Evolutionary conservation across 352 stramenopile species (phyloP).

Genomic region (Phytophthora boehmeriae): DNA sequence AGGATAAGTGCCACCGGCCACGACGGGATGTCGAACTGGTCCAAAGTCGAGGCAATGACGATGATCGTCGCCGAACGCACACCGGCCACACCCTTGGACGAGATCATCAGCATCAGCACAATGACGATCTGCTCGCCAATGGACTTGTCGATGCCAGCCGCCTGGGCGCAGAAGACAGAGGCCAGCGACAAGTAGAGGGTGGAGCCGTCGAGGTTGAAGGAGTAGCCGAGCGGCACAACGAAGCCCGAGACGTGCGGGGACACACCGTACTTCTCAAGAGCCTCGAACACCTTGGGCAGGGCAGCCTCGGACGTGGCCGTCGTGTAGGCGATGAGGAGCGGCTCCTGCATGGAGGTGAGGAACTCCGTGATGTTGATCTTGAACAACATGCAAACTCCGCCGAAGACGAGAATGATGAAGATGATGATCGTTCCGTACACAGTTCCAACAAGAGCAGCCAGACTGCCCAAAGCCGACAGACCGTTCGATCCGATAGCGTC

Average conservation of each 20-base stretch:
- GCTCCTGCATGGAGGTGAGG: constrained; percentile 53
- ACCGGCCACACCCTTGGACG: constrained; percentile 58
- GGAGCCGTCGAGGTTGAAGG: constrained; percentile 67
- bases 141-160: constrained; percentile 46
- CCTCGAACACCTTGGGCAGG: constrained; percentile 68
- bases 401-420: constrained; percentile 60
- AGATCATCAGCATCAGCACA: constrained; percentile 65
- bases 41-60: constrained; percentile 51
- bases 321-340: constrained; percentile 65
- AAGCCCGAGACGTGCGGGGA: constrained; percentile 55
- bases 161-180: constrained; percentile 62
- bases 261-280: constrained; percentile 57
- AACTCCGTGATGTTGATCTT: constrained; percentile 56
- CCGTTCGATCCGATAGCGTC: constrained; percentile 59
- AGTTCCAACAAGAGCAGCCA: constrained; percentile 48
- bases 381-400: constrained; percentile 43
- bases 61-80: constrained; percentile 55
- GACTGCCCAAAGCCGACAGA: constrained; percentile 38
- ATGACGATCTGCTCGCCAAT: constrained; percentile 67
- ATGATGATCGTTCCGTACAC: constrained; percentile 55
- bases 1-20: constrained; percentile 66
- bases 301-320: constrained; percentile 60
- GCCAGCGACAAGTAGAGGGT: constrained; percentile 58
- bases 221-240: constrained; percentile 68
- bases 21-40: constrained; percentile 60